Conservation (phyloP, 352 stramenopile genomes). For the Globisporangium radiosum region DNA sequence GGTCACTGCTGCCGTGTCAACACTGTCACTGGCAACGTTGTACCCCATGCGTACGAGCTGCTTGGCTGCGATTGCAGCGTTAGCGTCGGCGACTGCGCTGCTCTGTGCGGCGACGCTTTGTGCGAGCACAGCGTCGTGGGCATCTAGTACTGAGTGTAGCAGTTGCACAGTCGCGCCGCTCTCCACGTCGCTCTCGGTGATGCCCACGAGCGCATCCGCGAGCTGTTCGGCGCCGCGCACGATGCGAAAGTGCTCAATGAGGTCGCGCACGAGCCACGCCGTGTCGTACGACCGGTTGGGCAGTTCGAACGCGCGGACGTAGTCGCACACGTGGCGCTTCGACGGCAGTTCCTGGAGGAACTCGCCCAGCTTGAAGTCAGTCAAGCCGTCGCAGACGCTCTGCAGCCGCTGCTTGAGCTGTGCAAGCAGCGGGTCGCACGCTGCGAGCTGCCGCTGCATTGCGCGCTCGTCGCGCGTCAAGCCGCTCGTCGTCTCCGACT, state of each 20-base stretch:
- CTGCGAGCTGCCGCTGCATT: conserved; percentile 36
- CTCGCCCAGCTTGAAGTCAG: conserved; percentile 80
- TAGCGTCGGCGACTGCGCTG: conserved; percentile 32
- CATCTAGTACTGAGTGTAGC: conserved; percentile 27
- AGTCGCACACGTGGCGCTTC: conserved; percentile 87
- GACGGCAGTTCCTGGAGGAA: conserved; percentile 88
- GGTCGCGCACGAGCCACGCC: conserved; percentile 40
- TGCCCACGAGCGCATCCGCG: conserved; percentile 43
- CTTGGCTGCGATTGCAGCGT: conserved; percentile 34
- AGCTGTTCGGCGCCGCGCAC: conserved; percentile 47
- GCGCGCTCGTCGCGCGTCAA: conserved; percentile 54
- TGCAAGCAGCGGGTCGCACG: conserved; percentile 43
- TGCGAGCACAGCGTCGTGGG: conserved; percentile 37
- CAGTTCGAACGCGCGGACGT: conserved; percentile 46
- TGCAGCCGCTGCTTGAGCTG: conserved; percentile 48
- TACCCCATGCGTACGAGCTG: conserved; percentile 64
- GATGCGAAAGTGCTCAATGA: conserved; percentile 79
- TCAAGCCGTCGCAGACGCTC: conserved; percentile 70
- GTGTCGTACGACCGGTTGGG: conserved; percentile 48
- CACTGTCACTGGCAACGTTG: conserved; percentile 11
- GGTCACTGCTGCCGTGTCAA: neutral
- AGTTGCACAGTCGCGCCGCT: conserved; percentile 42
- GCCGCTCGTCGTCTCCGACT: conserved; percentile 53
- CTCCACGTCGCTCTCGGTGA: conserved; percentile 59
- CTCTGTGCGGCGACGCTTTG: conserved; percentile 33